These are phyloP conservation scores for Platanus orientalis DNA, from an alignment of 164 flowering plant genomes.

Conservation along the genomic window DNA sequence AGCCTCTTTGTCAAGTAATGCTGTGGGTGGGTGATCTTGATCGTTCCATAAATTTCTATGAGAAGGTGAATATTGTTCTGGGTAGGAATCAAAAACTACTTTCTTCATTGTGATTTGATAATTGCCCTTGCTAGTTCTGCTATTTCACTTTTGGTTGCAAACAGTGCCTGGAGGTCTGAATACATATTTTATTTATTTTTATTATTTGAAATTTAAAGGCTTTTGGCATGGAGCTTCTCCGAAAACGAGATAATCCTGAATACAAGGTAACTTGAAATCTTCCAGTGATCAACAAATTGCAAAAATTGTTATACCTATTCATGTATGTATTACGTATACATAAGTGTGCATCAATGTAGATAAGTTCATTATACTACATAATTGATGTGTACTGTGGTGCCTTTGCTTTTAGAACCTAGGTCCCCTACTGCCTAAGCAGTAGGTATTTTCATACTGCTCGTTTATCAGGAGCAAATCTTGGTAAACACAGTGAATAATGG, in stretches of 20 bases:
- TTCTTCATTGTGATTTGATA: background rate
- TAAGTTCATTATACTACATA: too few relatives aligned
- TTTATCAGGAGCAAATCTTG: too few relatives aligned
- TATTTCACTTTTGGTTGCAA: background rate
- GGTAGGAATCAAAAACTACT: background rate
- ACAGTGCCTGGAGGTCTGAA: background rate
- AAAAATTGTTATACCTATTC: background rate
- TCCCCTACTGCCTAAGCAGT: too few relatives aligned
- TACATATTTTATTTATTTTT: background rate
- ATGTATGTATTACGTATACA: background rate
- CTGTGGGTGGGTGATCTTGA: conserved; percentile 97
- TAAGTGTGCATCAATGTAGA: background rate
- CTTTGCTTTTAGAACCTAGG: too few relatives aligned
- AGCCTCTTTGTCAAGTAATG: conserved; percentile 98
- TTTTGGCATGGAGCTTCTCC: conserved; percentile 97
- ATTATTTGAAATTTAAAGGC: conserved; percentile 43
- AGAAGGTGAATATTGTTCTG: conserved; percentile 61
- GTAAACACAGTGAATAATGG: too few relatives aligned
- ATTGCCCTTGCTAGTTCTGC: background rate
- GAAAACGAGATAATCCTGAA: conserved; percentile 86
- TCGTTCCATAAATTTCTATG: conserved; percentile 78
- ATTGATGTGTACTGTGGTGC: too few relatives aligned
- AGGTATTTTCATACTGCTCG: too few relatives aligned
- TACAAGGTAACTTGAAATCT: conserved; percentile 58
- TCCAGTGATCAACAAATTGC: background rate